Base-by-base conservation (phyloP, 768 basidiomycete species). In the Ramaria sp. region DNA sequence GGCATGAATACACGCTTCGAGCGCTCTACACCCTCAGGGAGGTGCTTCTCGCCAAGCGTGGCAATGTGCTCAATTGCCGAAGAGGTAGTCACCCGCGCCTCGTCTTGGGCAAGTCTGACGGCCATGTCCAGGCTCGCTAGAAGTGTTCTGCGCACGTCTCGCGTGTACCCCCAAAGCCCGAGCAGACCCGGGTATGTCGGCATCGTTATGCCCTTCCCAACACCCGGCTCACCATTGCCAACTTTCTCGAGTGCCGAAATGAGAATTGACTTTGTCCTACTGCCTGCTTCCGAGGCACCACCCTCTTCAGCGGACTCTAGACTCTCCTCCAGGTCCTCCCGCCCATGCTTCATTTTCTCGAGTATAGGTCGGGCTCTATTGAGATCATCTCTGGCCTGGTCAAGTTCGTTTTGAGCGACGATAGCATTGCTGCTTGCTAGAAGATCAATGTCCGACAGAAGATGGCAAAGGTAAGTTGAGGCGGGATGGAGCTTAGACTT, bases 401-500 rank as follows among this genome's bases (percentile, higher is more conserved):
- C 77, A 19, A 86, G 74, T 69, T 97, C 92, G 15, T 77, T 66
- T 57, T 84, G 78, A 1, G 96, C 93, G n/a, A 91, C 82, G 59
- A 92, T 81, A 31, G 83, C 80, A 66, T 99, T 99, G 60, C 91
- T 80, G 11, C 82, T 75, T 3, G 88, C 87, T 58, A 99, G 82
- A 24, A 96, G 73, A 61, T 92, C 90, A 51, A 99, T 76, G 67
- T 99, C 95, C 51, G 83, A 75, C 59, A 99, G 79, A n/a, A 98
- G 78, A 66, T 95, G 85, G 62, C 79, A 78, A 51, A 99, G 80
- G 71, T 95, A 99, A 13, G 91, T 95, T 59, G 88, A 82, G 12
- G 85, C 93, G 15, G 96, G 96, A 22, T 88, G 84, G 45, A 99
- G 84, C 73, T 98, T 99, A 47, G 92, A 95, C 71, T 91, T 91